phyloP scores from a whole-genome alignment of 352 stramenopile genomes.

The Globisporangium recalcitrans region DNA sequence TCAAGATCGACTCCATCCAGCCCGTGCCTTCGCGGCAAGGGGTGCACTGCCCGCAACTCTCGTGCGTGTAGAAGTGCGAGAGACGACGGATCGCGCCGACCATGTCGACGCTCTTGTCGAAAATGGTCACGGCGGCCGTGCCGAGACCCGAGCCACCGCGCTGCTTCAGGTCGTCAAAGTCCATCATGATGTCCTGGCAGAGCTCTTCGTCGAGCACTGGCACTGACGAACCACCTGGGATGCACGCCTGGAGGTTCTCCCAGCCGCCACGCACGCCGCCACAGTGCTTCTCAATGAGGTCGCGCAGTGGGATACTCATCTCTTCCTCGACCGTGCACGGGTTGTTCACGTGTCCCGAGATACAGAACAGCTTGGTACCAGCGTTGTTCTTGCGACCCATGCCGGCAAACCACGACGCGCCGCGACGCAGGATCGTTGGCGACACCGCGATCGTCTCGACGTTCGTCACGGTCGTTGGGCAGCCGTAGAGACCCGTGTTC shows the following conservation, averaged over 20 bases:
- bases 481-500: slow-evolving; percentile 98
- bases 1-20: slow-evolving; percentile 97
- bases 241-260: slow-evolving; percentile 98
- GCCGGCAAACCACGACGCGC: slow-evolving; percentile 94
- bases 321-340: slow-evolving; percentile 97
- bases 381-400: slow-evolving; percentile 98
- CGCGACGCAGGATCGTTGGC: slow-evolving; percentile 97
- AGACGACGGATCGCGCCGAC: slow-evolving; percentile 97
- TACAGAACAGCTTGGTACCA: slow-evolving; percentile 99
- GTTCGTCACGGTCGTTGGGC: slow-evolving; percentile 99
- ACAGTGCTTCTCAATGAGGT: slow-evolving; percentile 99
- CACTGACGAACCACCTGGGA: slow-evolving; percentile 95
- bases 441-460: slow-evolving; percentile 98
- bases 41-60: slow-evolving; percentile 99
- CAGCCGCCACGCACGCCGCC: slow-evolving; percentile 97
- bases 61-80: slow-evolving; percentile 99
- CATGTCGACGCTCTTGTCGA: slow-evolving; percentile 99
- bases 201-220: slow-evolving; percentile 93
- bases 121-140: slow-evolving; percentile 98
- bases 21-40: slow-evolving; percentile 97
- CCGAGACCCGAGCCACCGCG: slow-evolving; percentile 93
- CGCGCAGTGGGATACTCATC: slow-evolving; percentile 97
- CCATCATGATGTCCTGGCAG: slow-evolving; percentile 98
- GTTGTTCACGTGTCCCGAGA: slow-evolving; percentile 99
- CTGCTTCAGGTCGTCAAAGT: slow-evolving; percentile 98